A percentile compares a stretch with the other conserved stretches of the same genome.
Evolutionary conservation across 2,329 filamentous ascomycete genomes (phyloP).

Genomic region (Neopestalotiopsis clavispora): DNA sequence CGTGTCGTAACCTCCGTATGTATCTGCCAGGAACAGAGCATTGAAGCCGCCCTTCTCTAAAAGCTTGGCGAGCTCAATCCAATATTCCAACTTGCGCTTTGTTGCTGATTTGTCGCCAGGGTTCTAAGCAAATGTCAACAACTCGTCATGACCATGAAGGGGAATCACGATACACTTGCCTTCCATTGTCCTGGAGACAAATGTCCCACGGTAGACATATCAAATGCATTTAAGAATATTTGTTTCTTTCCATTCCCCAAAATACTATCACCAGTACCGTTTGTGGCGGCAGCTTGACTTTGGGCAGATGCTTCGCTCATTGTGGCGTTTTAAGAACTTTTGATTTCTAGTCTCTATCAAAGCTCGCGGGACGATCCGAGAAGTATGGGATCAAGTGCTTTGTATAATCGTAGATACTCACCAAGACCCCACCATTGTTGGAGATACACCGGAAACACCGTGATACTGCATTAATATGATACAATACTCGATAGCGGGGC

Average conservation of each 20-base stretch:
- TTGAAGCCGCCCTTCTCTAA: constrained; percentile 68
- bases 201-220: constrained; percentile 69
- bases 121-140: constrained; percentile 46
- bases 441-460: constrained; percentile 8
- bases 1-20: constrained; percentile 67
- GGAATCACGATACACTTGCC: constrained; percentile 36
- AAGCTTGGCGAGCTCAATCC: constrained; percentile 67
- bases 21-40: constrained; percentile 69
- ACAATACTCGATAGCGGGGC: background rate
- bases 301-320: background rate
- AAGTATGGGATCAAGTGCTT: background rate
- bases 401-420: background rate
- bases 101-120: constrained; percentile 64
- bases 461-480: constrained; percentile 6
- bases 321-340: background rate
- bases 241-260: constrained; percentile 48
- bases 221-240: constrained; percentile 68
- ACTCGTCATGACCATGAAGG: too few relatives aligned
- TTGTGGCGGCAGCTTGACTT: background rate
- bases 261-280: background rate
- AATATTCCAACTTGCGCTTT: constrained; percentile 65
- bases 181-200: constrained; percentile 72
- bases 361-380: background rate
- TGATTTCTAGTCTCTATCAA: background rate
- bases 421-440: background rate